Conservation (phyloP, 345 rosid species). For the Eucalyptus urophylla region DNA sequence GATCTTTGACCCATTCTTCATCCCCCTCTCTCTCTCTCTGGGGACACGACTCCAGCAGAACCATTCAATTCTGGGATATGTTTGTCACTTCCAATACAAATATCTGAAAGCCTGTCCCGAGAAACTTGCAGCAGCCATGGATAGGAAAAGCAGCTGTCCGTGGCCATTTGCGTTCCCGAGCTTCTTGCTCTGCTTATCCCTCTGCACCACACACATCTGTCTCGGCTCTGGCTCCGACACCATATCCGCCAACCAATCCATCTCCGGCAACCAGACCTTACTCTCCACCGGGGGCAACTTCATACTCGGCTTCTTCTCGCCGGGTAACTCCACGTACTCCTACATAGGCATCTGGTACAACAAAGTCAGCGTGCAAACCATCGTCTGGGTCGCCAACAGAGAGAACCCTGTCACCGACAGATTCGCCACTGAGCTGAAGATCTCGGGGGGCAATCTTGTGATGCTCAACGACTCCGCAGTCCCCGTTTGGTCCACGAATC, state of each 20-base stretch:
- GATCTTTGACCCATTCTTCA: not conserved
- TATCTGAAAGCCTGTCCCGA: not conserved
- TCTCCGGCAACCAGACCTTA: slow-evolving; percentile 55
- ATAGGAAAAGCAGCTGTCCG: not conserved
- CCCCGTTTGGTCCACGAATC: slow-evolving; percentile 57
- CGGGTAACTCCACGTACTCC: slow-evolving; percentile 38
- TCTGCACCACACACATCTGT: slow-evolving; percentile 1
- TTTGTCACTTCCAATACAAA: not conserved
- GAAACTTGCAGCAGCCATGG: slow-evolving; percentile 6
- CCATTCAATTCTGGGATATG: not conserved
- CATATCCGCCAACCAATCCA: slow-evolving; percentile 29
- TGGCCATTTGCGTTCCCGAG: slow-evolving; percentile 1
- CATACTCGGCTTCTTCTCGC: slow-evolving; percentile 52
- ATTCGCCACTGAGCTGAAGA: slow-evolving; percentile 23
- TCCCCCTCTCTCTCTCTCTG: not conserved
- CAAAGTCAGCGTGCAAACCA: slow-evolving; percentile 7
- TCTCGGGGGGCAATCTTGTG: slow-evolving; percentile 51
- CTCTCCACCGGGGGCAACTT: slow-evolving; percentile 33
- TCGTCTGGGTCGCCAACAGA: slow-evolving; percentile 79
- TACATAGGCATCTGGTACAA: slow-evolving; percentile 69
- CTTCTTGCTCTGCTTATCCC: slow-evolving; percentile 11
- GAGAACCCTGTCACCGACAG: slow-evolving; percentile 40
- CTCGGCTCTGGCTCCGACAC: slow-evolving; percentile 5
- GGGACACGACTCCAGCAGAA: not conserved
- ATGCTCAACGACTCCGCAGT: slow-evolving; percentile 30